A percentile compares a stretch with the other conserved stretches of the same genome.
Conservation (phyloP, 768 basidiomycete genomes). For the Sporobolomyces pararoseus region DNA sequence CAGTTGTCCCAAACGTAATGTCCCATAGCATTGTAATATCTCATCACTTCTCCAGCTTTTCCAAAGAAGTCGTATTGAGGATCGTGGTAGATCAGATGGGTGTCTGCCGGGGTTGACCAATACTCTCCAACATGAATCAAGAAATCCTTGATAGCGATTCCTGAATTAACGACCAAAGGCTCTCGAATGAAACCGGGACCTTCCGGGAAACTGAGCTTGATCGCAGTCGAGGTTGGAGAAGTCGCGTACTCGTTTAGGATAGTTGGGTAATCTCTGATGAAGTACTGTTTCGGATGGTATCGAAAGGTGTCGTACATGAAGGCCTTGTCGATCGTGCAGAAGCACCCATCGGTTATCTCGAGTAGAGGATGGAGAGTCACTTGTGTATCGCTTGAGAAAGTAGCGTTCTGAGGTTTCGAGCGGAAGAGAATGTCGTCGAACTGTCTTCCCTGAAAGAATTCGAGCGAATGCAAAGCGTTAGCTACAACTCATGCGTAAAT, state of each 20-base stretch:
- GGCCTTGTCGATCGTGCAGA: not conserved
- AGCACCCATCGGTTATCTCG: not conserved
- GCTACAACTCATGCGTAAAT: not conserved
- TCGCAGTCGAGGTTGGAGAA: not conserved
- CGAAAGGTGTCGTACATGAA: not conserved
- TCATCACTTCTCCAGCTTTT: too few species aligned
- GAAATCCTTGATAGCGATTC: too few species aligned
- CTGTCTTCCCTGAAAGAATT: not conserved
- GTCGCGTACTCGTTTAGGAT: not conserved
- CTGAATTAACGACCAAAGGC: too few species aligned
- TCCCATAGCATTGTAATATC: too few species aligned
- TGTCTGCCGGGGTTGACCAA: not conserved
- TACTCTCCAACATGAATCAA: not conserved
- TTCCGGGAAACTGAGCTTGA: not conserved
- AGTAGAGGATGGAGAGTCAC: too few species aligned
- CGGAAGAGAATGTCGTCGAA: too few species aligned
- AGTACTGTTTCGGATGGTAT: not conserved
- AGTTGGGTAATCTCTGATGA: not conserved
- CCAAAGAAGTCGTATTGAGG: too few species aligned
- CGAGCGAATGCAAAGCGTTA: not conserved
- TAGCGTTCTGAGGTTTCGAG: too few species aligned
- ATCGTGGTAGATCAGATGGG: too few species aligned
- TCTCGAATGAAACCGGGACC: too few species aligned
- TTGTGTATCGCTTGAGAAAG: too few species aligned
- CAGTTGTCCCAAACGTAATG: too few species aligned